Evolutionary conservation across 257 asterid species (phyloP), one percentile per base, ranked within the genome.

Genomic region (Ilex asprella): DNA sequence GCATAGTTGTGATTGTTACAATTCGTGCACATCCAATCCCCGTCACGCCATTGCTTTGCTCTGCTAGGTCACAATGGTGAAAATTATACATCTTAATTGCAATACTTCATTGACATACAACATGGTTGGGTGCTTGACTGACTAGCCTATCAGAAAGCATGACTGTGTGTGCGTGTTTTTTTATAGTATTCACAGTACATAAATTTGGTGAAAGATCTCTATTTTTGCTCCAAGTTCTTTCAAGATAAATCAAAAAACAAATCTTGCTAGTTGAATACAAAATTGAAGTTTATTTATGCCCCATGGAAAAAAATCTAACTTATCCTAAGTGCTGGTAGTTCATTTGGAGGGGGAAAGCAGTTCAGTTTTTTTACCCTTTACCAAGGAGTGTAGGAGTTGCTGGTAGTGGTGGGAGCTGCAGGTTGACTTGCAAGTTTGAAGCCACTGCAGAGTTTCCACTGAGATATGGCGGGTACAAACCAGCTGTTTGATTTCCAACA

Each of bases 21-120:
- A 67, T 80, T 87, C 62, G 85, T 74, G 83, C 97, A 87, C 95
- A 87, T 85, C 97, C 97, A 87, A 71, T 90, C 96, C 73, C 97
- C 96, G 60, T 86, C 87, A 49, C 93, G 95, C 97, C 97, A 87
- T 70, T 90, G 95, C 69, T 79, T 87, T 54, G 96, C 91, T 61
- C 96, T 90, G 94, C 72, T 69, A 59, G 73, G 64, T 14, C 41
- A 64, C 56, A 65, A 14, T 16, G 61, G 68, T 53, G 41, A 35
- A 35, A 35, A 35, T 2, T 56, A 39, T 39, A 30, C 29, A 41
- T 58, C 64, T 61, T 59, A 60, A 61, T 35, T 31, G 43, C 54
- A 55, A 61, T 35, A 35, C 41, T 35, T 35, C 41, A 35, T 3
- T 35, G 41, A 35, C 41, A 35, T 0, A 0, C 8, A 35, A 35